These are phyloP conservation scores for Backusella luteola DNA, from an alignment of 192 early-diverging fungal genomes.

Conservation along the genomic window DNA sequence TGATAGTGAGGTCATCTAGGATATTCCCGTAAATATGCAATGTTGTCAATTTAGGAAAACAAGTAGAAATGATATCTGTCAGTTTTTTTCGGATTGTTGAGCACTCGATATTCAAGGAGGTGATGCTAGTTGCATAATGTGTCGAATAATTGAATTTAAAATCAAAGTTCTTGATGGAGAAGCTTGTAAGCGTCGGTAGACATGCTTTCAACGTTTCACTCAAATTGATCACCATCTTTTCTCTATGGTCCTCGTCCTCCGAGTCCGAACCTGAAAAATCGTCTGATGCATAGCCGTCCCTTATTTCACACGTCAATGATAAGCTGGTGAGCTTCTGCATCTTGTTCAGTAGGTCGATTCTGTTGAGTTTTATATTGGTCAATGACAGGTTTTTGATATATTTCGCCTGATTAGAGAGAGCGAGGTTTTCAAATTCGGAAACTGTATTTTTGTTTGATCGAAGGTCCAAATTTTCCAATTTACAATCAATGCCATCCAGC, in stretches of 20 bases:
- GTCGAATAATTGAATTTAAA: not conserved
- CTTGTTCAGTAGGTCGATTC: not conserved
- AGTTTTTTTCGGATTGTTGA: not conserved
- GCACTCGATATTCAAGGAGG: not conserved
- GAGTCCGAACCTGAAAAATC: not conserved
- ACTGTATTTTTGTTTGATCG: not conserved
- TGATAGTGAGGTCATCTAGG: not conserved
- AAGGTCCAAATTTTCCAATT: not conserved
- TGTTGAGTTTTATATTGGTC: not conserved
- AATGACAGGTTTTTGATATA: not conserved
- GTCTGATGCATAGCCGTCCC: not conserved
- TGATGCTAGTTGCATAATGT: not conserved
- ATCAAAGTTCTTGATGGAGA: not conserved
- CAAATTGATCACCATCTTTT: not conserved
- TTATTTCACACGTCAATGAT: not conserved
- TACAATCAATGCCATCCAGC: not conserved
- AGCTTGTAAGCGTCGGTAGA: not conserved
- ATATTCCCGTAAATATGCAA: not conserved
- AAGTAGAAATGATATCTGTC: not conserved
- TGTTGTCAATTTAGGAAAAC: not conserved
- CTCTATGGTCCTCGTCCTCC: not conserved
- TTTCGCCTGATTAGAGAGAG: not conserved
- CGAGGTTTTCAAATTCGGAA: not conserved
- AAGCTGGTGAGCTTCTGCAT: not conserved
- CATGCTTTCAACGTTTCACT: not conserved